Evolutionary conservation across 371 early-diverging fungal species (phyloP).

Genomic region (Actinomortierella ambigua): DNA sequence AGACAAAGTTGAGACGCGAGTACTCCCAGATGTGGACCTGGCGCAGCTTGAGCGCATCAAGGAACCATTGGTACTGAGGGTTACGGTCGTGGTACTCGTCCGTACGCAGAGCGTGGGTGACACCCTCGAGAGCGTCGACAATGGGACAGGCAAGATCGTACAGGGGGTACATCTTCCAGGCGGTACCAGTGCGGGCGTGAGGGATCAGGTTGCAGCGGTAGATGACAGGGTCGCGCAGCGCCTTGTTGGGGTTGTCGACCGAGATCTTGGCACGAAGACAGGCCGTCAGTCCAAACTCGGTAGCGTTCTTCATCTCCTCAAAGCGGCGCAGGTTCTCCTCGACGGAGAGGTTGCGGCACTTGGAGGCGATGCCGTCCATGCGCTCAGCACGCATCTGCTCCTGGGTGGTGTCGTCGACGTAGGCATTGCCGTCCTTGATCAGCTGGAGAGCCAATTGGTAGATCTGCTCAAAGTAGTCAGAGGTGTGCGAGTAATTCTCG

Average conservation of each 20-base stretch:
- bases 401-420: conserved; percentile 96
- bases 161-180: conserved; percentile 99
- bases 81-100: conserved; percentile 99
- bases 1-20: conserved; percentile 97
- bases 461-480: conserved; percentile 94
- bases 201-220: conserved; percentile 95
- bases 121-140: conserved; percentile 98
- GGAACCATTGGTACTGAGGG: conserved; percentile 98
- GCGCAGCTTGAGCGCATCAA: conserved; percentile 88
- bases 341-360: conserved; percentile 83
- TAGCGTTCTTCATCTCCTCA: conserved; percentile 93
- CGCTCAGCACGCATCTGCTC: conserved; percentile 92
- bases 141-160: conserved; percentile 99
- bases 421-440: conserved; percentile 95
- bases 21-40: conserved; percentile 91
- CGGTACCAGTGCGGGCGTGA: conserved; percentile 92
- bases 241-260: conserved; percentile 93
- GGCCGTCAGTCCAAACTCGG: conserved; percentile 82
- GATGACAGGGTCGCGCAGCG: conserved; percentile 99
- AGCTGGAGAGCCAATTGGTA: conserved; percentile 87
- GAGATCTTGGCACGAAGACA: conserved; percentile 99
- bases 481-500: conserved; percentile 88
- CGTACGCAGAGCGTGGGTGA: conserved; percentile 97
- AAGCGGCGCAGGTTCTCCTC: conserved; percentile 95
- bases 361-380: conserved; percentile 88